These are phyloP conservation scores for Helotiales sp. DNA, from an alignment of 2,329 filamentous ascomycete species.

Conservation along the genomic window DNA sequence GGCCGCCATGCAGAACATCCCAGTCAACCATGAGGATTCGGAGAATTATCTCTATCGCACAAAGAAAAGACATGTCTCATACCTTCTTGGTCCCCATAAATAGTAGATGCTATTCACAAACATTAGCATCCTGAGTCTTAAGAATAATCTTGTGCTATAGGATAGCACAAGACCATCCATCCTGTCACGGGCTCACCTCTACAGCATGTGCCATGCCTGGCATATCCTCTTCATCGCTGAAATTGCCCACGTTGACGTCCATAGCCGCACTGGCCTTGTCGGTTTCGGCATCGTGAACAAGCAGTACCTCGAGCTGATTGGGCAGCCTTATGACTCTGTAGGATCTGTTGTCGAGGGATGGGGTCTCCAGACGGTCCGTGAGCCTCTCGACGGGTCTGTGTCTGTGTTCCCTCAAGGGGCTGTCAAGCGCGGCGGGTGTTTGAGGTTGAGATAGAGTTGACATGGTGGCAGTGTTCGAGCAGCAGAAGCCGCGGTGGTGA, in stretches of 20 bases:
- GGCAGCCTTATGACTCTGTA: constrained; percentile 74
- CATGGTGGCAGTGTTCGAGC: constrained; percentile 26
- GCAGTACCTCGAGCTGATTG: constrained; percentile 88
- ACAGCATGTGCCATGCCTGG: constrained; percentile 95
- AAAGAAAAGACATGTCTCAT: constrained; percentile 8
- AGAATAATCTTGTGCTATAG: no score
- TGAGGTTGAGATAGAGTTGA: constrained; percentile 35
- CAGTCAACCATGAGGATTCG: not conserved
- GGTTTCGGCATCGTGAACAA: constrained; percentile 92
- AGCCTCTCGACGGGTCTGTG: constrained; percentile 41
- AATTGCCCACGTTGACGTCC: constrained; percentile 94
- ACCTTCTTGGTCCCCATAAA: constrained; percentile 99
- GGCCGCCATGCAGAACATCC: not conserved
- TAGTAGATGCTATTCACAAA: constrained; percentile 54
- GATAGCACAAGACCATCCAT: no score
- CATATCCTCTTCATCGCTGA: constrained; percentile 88
- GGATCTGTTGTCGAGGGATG: constrained; percentile 74
- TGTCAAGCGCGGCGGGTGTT: constrained; percentile 29
- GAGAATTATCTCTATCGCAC: not conserved
- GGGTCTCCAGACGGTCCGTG: constrained; percentile 76
- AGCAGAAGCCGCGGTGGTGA: constrained; percentile 16
- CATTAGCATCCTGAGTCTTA: constrained; percentile 50
- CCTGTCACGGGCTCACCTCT: constrained; percentile 2
- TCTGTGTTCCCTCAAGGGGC: constrained; percentile 34
- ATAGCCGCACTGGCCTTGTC: constrained; percentile 96